Base-by-base conservation (phyloP, 805 yeast species). In the Cyberlindnera americana region DNA sequence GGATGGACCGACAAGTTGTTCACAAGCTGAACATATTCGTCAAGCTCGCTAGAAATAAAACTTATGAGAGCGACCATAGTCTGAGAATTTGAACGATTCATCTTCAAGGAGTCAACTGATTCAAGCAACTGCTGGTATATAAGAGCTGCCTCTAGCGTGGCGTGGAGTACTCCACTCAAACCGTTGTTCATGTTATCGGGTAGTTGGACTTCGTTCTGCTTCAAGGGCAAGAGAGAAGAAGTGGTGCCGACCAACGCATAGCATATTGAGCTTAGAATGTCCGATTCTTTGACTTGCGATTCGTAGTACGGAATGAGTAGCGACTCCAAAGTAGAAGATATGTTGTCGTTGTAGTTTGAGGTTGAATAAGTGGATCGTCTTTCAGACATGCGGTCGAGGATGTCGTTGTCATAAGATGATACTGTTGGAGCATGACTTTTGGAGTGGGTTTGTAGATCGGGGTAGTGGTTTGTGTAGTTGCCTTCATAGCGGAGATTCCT, bases 101-200 rank as follows among this genome's bases (percentile, higher is more conserved):
- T 17, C 50, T 35, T 27, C 5, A 30, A 14, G 3, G 27, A 10
- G 5, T 61, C 64, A 11, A 71, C 47, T 16, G 54, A 50, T 13
- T 37, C 40, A 5, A 57, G 59, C 25, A 87, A 59, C 30, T 65
- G 58, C 37, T 72, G 70, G 60, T 75, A 86, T 3, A 88, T 61
- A 24, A 89, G 60, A 0, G 86, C 91, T 1, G 88, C 83, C 57
- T 89, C 96, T 29, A 82, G 64, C 2, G 84, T 61, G 19, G 69
- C 58, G 40, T 72, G 76, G 23, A 86, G 57, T 19, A 78, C 50
- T 1, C 79, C 78, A 32, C 81, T 69, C 18, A 74, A 65, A 6
- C 88, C 74, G 44, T 72, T 73, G 19, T 79, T 74, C 13, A 83
- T 59, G 30, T 67, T 66, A 1, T 59, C 45, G 1, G 93, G 90